Conservation (phyloP, 352 stramenopile species). For the Phytopythium oedochilum region DNA sequence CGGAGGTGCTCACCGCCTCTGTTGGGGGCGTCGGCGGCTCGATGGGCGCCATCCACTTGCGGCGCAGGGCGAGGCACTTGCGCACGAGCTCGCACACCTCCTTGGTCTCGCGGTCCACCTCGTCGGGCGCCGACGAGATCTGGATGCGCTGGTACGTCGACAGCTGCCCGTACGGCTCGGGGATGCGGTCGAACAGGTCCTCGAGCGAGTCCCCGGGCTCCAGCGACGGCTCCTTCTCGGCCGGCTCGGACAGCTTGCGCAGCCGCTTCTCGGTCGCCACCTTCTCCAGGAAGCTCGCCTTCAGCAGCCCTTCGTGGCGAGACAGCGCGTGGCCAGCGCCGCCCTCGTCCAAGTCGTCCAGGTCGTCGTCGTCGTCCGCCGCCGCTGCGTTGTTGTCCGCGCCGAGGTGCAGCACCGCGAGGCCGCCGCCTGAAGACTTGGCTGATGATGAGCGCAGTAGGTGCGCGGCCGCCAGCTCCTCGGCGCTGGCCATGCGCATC, state of each 20-base stretch:
- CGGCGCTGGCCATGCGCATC: background rate
- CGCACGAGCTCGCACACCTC: slow-evolving; percentile 77
- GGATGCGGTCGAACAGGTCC: slow-evolving; percentile 75
- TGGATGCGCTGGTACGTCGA: slow-evolving; percentile 74
- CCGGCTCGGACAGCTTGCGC: slow-evolving; percentile 41
- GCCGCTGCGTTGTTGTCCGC: too few species aligned
- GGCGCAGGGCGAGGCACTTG: slow-evolving; percentile 64
- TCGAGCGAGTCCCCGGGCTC: slow-evolving; percentile 27
- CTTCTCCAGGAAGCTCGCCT: slow-evolving; percentile 73
- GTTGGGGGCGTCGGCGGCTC: slow-evolving; percentile 16
- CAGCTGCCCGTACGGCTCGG: slow-evolving; percentile 70
- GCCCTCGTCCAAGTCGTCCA: slow-evolving; percentile 28
- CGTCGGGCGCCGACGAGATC: slow-evolving; percentile 60
- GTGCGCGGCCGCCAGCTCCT: slow-evolving; percentile 9
- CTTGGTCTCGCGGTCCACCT: slow-evolving; percentile 69
- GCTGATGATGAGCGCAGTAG: too few species aligned
- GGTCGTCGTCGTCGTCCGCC: slow-evolving; percentile 22
- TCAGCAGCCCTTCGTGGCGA: slow-evolving; percentile 58
- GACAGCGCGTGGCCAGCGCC: slow-evolving; percentile 21
- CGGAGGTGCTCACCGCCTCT: background rate
- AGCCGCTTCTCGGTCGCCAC: slow-evolving; percentile 71
- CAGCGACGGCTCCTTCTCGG: slow-evolving; percentile 15
- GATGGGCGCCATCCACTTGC: slow-evolving; percentile 69
- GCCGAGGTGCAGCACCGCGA: slow-evolving; percentile 2
- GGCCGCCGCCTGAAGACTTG: background rate